Percentiles rank a stretch among this genome's conserved stretches.
phyloP scores from a whole-genome alignment of 1,139 yeast genomes.

The Nakaseomyces nivariensis region DNA sequence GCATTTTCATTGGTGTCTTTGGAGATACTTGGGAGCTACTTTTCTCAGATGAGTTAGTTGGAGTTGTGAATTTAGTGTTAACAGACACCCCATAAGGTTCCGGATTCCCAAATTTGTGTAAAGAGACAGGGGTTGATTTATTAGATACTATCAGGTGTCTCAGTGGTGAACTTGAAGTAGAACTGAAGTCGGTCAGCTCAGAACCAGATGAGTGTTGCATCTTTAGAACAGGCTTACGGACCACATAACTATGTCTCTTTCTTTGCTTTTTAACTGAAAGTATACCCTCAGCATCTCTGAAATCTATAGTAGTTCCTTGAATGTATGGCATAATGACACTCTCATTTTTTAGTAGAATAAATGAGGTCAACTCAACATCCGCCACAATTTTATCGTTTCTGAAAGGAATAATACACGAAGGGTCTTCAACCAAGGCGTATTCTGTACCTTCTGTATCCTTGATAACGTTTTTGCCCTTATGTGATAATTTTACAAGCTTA shows the following conservation, averaged over 20 bases:
- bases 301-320: slow-evolving; percentile 44
- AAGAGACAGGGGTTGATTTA: neutral
- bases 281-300: slow-evolving; percentile 32
- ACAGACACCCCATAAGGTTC: neutral
- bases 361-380: slow-evolving; percentile 36
- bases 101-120: neutral
- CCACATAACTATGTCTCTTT: neutral
- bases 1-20: neutral
- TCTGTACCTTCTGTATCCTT: slow-evolving; percentile 3
- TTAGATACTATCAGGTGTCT: neutral
- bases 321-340: slow-evolving; percentile 46
- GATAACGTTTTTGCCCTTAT: neutral
- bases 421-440: slow-evolving; percentile 8
- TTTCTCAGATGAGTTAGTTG: neutral
- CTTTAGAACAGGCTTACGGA: slow-evolving; percentile 6
- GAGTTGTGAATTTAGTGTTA: neutral
- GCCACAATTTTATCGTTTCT: slow-evolving; percentile 16
- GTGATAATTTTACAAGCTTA: slow-evolving; percentile 8
- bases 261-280: neutral
- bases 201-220: slow-evolving; percentile 5
- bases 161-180: neutral
- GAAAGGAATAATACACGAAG: neutral
- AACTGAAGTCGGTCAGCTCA: neutral
- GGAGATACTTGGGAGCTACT: neutral
- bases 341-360: slow-evolving; percentile 47